Conservation (phyloP, 2,329 filamentous ascomycete genomes). For the Fusarium setosum region DNA sequence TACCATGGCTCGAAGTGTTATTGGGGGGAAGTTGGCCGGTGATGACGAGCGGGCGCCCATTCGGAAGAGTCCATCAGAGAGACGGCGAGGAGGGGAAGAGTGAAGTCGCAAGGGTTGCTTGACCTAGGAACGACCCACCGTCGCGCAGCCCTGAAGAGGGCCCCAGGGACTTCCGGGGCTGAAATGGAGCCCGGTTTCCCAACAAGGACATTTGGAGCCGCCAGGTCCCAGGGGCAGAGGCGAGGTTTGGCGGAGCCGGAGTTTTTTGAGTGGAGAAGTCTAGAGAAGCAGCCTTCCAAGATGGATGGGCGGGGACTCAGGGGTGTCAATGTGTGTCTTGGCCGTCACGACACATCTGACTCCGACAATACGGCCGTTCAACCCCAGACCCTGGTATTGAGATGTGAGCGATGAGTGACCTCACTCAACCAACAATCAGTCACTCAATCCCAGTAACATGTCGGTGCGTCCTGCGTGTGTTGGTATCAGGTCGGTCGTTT, state of each 20-base stretch:
- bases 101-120: conserved; percentile 30
- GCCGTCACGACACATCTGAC: conserved; percentile 29
- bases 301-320: conserved; percentile 26
- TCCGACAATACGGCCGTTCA: conserved; percentile 16
- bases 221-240: conserved; percentile 39
- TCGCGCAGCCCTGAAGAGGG: conserved; percentile 26
- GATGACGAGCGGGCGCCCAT: conserved; percentile 41
- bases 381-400: conserved; percentile 27
- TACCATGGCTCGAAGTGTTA: conserved; percentile 32
- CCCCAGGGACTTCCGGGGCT: conserved; percentile 24
- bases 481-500: conserved; percentile 32
- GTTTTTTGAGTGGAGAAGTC: conserved; percentile 36
- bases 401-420: conserved; percentile 18
- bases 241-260: conserved; percentile 34
- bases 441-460: conserved; percentile 15
- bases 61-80: conserved; percentile 19
- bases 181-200: conserved; percentile 18
- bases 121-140: conserved; percentile 33
- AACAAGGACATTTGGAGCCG: conserved; percentile 30
- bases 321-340: conserved; percentile 36
- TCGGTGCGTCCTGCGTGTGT: conserved; percentile 2
- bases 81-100: conserved; percentile 27
- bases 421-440: conserved; percentile 14
- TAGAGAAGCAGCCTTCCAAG: conserved; percentile 12
- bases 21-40: conserved; percentile 35